Conservation (phyloP, 106 monocot species). For the Dendrobium huoshanense region DNA sequence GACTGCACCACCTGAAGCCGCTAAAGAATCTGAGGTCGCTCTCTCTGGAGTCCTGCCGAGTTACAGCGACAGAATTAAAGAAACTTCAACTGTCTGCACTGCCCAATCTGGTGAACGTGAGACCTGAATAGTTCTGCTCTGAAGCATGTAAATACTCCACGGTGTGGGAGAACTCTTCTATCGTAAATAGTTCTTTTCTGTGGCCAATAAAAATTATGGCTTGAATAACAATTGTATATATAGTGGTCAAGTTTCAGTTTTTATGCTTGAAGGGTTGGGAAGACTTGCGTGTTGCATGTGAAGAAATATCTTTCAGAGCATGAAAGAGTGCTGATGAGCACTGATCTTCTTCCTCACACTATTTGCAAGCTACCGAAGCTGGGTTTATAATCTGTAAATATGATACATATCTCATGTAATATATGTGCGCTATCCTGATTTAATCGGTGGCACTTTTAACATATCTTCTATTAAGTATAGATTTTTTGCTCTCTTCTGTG, state of each 20-base stretch:
- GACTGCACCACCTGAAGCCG: slow-evolving; percentile 76
- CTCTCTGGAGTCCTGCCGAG: slow-evolving; percentile 83
- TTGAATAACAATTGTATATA: slow-evolving; percentile 1
- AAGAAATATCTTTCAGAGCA: too few species aligned
- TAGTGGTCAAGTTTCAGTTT: neutral
- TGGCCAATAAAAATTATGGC: neutral
- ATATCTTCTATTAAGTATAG: too few species aligned
- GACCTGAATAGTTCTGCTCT: slow-evolving; percentile 40
- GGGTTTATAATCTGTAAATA: too few species aligned
- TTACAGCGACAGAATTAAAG: slow-evolving; percentile 85
- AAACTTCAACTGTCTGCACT: slow-evolving; percentile 88
- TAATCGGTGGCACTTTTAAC: too few species aligned
- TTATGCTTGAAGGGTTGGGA: too few species aligned
- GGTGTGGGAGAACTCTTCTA: neutral
- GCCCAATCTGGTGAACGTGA: slow-evolving; percentile 67
- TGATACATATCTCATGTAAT: too few species aligned
- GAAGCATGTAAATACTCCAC: slow-evolving; percentile 3
- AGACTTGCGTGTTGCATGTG: too few species aligned
- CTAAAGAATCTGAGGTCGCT: slow-evolving; percentile 82
- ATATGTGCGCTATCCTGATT: too few species aligned
- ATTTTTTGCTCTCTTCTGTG: too few species aligned
- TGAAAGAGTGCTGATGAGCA: too few species aligned
- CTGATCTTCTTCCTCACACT: too few species aligned
- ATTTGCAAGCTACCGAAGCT: too few species aligned
- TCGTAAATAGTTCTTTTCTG: neutral